Percentiles rank a stretch among this genome's conserved stretches.
Conservation (phyloP, 2,329 filamentous ascomycete genomes). For the Colletotrichum sp. region DNA sequence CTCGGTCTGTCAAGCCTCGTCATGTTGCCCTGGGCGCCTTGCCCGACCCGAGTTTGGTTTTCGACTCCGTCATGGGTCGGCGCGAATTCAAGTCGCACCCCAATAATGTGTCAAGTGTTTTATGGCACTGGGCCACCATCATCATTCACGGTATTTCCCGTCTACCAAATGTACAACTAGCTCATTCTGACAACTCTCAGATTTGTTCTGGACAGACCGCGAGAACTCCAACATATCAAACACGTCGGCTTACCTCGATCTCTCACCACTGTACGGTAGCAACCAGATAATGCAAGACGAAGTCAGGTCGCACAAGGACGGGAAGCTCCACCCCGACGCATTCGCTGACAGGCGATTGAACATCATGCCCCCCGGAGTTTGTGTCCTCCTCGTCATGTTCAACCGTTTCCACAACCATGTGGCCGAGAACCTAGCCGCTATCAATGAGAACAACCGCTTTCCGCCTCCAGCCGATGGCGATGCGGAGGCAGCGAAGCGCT, state of each 20-base stretch:
- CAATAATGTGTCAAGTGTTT: slow-evolving; percentile 74
- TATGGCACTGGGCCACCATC: slow-evolving; percentile 59
- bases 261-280: slow-evolving; percentile 74
- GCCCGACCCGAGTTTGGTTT: slow-evolving; percentile 70
- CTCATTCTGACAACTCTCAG: slow-evolving; percentile 31
- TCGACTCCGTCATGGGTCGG: slow-evolving; percentile 65
- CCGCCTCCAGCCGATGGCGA: slow-evolving; percentile 64
- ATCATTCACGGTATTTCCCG: slow-evolving; percentile 66
- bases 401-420: slow-evolving; percentile 88
- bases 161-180: too few relatives aligned
- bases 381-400: slow-evolving; percentile 77
- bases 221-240: slow-evolving; percentile 64
- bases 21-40: slow-evolving; percentile 66
- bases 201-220: slow-evolving; percentile 74
- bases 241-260: slow-evolving; percentile 75
- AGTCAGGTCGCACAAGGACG: slow-evolving; percentile 73
- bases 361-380: slow-evolving; percentile 74
- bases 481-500: slow-evolving; percentile 66
- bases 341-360: slow-evolving; percentile 75
- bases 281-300: slow-evolving; percentile 69
- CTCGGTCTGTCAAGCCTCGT: slow-evolving; percentile 66
- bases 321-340: slow-evolving; percentile 73
- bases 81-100: slow-evolving; percentile 62
- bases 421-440: slow-evolving; percentile 77
- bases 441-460: slow-evolving; percentile 86